Evolutionary conservation across 1,284 basidiomycete genomes (phyloP).

Genomic region (Jaminaea rosea): DNA sequence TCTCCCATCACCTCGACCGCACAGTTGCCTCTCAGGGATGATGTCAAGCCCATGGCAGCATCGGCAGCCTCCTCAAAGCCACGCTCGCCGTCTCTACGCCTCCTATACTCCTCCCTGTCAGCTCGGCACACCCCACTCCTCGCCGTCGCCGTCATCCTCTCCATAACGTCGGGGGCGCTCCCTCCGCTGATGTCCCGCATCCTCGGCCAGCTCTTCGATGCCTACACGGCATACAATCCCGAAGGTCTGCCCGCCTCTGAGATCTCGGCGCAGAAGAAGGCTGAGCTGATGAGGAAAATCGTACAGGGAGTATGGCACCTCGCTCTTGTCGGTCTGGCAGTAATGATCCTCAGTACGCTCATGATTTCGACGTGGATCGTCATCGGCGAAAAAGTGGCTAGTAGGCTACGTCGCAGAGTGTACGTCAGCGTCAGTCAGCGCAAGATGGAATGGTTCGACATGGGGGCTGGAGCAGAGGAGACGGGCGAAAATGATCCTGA

Average conservation of each 20-base stretch:
- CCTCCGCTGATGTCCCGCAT: slow-evolving; percentile 89
- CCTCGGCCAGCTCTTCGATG: slow-evolving; percentile 74
- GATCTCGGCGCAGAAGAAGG: slow-evolving; percentile 51
- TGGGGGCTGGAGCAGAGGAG: slow-evolving; percentile 11
- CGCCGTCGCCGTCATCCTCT: slow-evolving; percentile 60
- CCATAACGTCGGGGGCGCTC: slow-evolving; percentile 64
- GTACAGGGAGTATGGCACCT: slow-evolving; percentile 60
- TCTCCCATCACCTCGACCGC: neutral
- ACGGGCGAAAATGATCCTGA: slow-evolving; percentile 1
- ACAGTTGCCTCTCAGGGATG: too few relatives aligned
- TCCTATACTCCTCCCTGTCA: slow-evolving; percentile 27
- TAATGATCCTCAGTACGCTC: slow-evolving; percentile 63
- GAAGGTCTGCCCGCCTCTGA: slow-evolving; percentile 49
- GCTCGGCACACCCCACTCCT: slow-evolving; percentile 18
- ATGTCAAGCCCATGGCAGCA: too few relatives aligned
- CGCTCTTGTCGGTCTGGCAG: slow-evolving; percentile 60
- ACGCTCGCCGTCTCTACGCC: too few relatives aligned
- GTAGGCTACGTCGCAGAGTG: slow-evolving; percentile 61
- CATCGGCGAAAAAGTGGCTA: slow-evolving; percentile 71
- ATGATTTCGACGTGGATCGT: slow-evolving; percentile 76
- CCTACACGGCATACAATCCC: slow-evolving; percentile 57
- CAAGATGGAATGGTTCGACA: slow-evolving; percentile 56
- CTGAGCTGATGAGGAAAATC: slow-evolving; percentile 56
- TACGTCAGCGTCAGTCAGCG: slow-evolving; percentile 64
- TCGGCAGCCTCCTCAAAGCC: too few relatives aligned